Conservation (phyloP, 2,329 filamentous ascomycete genomes). For the Byssochlamys sp. region DNA sequence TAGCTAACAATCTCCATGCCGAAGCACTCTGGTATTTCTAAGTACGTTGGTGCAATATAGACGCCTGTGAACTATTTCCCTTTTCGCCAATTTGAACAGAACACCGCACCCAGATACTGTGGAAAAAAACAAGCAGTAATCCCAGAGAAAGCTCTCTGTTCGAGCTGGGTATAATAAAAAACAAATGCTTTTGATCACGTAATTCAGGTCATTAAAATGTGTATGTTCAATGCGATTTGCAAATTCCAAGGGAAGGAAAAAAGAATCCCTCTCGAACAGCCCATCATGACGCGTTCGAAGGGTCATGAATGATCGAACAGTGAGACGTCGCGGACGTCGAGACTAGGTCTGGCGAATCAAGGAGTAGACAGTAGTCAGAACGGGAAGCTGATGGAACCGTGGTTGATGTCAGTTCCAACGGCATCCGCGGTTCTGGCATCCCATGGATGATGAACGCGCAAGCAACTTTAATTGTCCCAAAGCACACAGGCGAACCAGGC, state of each 20-base stretch:
- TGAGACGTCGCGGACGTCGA: not conserved
- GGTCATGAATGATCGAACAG: not conserved
- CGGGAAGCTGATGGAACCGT: not conserved
- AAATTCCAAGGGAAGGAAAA: not conserved
- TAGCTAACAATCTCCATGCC: not conserved
- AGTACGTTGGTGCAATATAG: not conserved
- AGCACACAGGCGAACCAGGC: not conserved
- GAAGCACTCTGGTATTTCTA: not conserved
- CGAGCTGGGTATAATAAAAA: not conserved
- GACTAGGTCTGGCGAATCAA: not conserved
- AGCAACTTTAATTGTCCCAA: not conserved
- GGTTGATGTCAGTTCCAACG: not conserved
- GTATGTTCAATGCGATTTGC: not conserved
- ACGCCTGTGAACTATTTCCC: not conserved
- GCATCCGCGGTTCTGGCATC: not conserved
- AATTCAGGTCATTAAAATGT: not conserved
- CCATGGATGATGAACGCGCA: not conserved
- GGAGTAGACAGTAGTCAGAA: not conserved
- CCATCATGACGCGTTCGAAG: not conserved
- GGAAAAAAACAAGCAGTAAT: not conserved
- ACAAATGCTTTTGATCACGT: not conserved
- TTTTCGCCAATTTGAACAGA: not conserved
- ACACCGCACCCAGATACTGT: not conserved
- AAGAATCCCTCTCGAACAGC: not conserved
- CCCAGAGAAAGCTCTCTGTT: not conserved